Evolutionary conservation across 2,329 filamentous ascomycete species (phyloP).

Genomic region (Colletotrichum paranaense): DNA sequence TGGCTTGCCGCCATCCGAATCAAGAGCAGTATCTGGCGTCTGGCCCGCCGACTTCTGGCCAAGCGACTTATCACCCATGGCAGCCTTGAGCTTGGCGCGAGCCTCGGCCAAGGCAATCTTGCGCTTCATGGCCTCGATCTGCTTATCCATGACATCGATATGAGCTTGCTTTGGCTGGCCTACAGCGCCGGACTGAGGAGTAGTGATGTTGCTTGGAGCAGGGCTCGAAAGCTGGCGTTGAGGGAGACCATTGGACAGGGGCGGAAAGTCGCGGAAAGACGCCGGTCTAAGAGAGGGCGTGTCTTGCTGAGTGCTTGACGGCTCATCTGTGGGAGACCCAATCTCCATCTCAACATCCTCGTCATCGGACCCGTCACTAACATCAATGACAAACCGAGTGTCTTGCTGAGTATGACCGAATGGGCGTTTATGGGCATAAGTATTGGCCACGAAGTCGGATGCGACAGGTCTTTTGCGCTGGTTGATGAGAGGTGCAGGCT

Average conservation of each 20-base stretch:
- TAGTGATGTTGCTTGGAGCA: slow-evolving; percentile 46
- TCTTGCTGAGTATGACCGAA: slow-evolving; percentile 70
- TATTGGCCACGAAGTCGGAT: slow-evolving; percentile 75
- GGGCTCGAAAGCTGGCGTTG: slow-evolving; percentile 55
- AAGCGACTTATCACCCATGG: slow-evolving; percentile 21
- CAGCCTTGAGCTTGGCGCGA: slow-evolving; percentile 57
- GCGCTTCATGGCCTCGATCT: slow-evolving; percentile 70
- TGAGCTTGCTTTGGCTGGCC: slow-evolving; percentile 50
- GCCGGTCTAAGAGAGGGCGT: slow-evolving; percentile 48
- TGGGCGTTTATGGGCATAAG: slow-evolving; percentile 65
- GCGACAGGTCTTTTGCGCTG: slow-evolving; percentile 65
- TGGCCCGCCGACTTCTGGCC: slow-evolving; percentile 22
- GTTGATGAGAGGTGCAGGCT: slow-evolving; percentile 38
- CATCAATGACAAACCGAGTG: slow-evolving; percentile 81
- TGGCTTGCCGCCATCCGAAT: slow-evolving; percentile 33
- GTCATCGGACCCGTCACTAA: slow-evolving; percentile 77
- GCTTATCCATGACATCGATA: slow-evolving; percentile 63
- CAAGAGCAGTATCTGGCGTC: slow-evolving; percentile 23
- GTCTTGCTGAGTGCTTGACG: slow-evolving; percentile 46
- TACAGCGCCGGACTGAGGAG: slow-evolving; percentile 48
- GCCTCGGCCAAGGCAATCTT: slow-evolving; percentile 70
- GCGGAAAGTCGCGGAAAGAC: slow-evolving; percentile 57
- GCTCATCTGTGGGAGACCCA: slow-evolving; percentile 62
- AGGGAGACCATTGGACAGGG: slow-evolving; percentile 52
- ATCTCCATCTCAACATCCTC: slow-evolving; percentile 77